Evolutionary conservation across 2,329 filamentous ascomycete genomes (phyloP), one percentile per base, ranked within the genome.

Genomic region (Cryphonectria naterciae): DNA sequence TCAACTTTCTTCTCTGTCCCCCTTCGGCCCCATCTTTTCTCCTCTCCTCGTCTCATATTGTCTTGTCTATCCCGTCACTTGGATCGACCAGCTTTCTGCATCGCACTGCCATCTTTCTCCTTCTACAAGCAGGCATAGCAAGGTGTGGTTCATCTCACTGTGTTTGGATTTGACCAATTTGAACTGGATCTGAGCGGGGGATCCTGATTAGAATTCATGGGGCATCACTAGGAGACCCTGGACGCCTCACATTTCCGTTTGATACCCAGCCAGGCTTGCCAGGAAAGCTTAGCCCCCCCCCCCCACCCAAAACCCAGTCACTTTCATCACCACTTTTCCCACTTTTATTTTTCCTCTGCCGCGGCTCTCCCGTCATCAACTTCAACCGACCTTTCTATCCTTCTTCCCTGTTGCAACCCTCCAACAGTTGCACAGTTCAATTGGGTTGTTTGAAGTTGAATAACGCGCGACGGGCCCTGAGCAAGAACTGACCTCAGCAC

Each of bases 301-400:
- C 64, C 22, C 17, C 10, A 35, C n/a, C 32, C 52, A 17, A 28
- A 32, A 19, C 65, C 32, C 35, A n/a, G n/a, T 43, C 52, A 58
- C 35, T 43, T 22, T 32, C 56, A 68, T 68, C 65, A 68, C 54
- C 54, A 66, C 62, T 69, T 58, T 69, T 58, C 74, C 73, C 72
- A 75, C 67, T 68, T 67, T 74, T 72, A 67, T 69, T 69, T 68
- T 71, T 68, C 70, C 67, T 63, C 67, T 72, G 65, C 66, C 69
- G 69, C 69, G 73, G 65, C 65, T 62, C 28, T 64, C 62, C 70
- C 72, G 62, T 54, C 37, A 28, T 58, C 65, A 67, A 54, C 69
- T 37, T 67, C 52, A 56, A 64, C 61, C 65, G 39, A 41, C 46
- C 35, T 25, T 46, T n/a, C 41, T 1, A 52, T 15, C 52, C 52